Evolutionary conservation across 1,284 basidiomycete genomes (phyloP).

Genomic region (Puccinia polysora): DNA sequence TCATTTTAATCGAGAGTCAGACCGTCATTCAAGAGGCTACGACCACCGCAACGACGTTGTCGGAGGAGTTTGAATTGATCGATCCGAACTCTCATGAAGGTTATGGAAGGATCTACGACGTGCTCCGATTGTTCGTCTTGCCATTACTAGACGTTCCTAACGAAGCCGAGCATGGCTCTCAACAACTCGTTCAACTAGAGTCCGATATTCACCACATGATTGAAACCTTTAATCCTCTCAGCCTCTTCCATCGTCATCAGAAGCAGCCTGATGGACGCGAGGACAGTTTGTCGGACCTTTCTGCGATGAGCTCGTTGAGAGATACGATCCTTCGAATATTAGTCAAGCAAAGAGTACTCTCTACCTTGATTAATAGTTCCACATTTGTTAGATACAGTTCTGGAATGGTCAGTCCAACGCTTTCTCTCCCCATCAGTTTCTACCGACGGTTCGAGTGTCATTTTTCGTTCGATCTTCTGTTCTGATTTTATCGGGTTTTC

Average conservation of each 20-base stretch:
- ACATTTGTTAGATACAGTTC: constrained; percentile 30
- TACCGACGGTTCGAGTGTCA: not conserved
- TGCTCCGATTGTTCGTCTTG: constrained; percentile 23
- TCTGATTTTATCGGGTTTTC: not conserved
- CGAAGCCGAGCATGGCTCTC: not conserved
- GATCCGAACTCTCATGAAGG: not conserved
- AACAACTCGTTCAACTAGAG: not conserved
- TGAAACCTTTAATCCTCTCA: not conserved
- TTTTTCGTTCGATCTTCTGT: not conserved
- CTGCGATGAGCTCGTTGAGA: constrained; percentile 7
- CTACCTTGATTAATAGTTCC: constrained; percentile 8
- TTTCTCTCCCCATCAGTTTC: not conserved
- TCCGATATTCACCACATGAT: constrained; percentile 8
- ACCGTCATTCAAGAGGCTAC: constrained; percentile 8
- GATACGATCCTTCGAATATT: not conserved
- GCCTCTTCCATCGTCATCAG: too few relatives aligned
- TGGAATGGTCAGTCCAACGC: constrained; percentile 12
- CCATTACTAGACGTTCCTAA: constrained; percentile 18
- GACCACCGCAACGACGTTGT: not conserved
- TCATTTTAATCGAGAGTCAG: constrained; percentile 14
- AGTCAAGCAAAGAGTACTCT: constrained; percentile 21
- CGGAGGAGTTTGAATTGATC: too few relatives aligned
- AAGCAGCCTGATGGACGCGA: not conserved
- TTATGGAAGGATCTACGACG: constrained; percentile 11
- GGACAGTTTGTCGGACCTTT: not conserved